Evolutionary conservation across 805 yeast species (phyloP).

Genomic region (Cyberlindnera bimundalis): DNA sequence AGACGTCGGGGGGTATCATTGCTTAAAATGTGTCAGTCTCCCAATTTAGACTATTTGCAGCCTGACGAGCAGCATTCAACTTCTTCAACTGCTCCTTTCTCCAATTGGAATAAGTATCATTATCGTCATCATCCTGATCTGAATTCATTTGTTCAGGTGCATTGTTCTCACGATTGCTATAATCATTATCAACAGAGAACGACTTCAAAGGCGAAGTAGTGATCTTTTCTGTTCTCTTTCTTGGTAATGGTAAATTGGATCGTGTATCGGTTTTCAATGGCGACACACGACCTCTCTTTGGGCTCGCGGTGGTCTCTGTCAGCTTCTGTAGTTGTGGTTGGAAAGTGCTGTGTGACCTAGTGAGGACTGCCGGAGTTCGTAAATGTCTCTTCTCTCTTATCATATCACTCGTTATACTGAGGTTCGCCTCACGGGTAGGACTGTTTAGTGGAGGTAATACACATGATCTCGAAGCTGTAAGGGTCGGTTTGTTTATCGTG

Average conservation of each 20-base stretch:
- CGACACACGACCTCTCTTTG: slow-evolving; percentile 13
- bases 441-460: slow-evolving; percentile 13
- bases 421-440: slow-evolving; percentile 13
- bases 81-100: slow-evolving; percentile 28
- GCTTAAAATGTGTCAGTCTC: slow-evolving; percentile 22
- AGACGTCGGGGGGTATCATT: too few species aligned
- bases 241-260: slow-evolving; percentile 12
- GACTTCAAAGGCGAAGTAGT: slow-evolving; percentile 29
- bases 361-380: slow-evolving; percentile 12
- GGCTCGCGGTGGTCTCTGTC: slow-evolving; percentile 16
- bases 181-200: slow-evolving; percentile 17
- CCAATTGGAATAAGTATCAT: slow-evolving; percentile 25
- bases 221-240: slow-evolving; percentile 13
- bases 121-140: slow-evolving; percentile 21
- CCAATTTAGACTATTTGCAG: slow-evolving; percentile 8
- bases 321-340: slow-evolving; percentile 23
- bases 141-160: slow-evolving; percentile 9
- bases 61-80: slow-evolving; percentile 17
- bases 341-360: slow-evolving; percentile 23
- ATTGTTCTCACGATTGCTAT: slow-evolving; percentile 8
- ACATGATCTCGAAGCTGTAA: slow-evolving; percentile 17
- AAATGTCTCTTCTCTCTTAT: slow-evolving; percentile 12
- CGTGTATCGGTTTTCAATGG: slow-evolving; percentile 19
- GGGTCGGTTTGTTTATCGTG: slow-evolving; percentile 8
- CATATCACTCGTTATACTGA: slow-evolving; percentile 12